phyloP scores from a whole-genome alignment of 257 asterid species.

The Scutellaria barbata region DNA sequence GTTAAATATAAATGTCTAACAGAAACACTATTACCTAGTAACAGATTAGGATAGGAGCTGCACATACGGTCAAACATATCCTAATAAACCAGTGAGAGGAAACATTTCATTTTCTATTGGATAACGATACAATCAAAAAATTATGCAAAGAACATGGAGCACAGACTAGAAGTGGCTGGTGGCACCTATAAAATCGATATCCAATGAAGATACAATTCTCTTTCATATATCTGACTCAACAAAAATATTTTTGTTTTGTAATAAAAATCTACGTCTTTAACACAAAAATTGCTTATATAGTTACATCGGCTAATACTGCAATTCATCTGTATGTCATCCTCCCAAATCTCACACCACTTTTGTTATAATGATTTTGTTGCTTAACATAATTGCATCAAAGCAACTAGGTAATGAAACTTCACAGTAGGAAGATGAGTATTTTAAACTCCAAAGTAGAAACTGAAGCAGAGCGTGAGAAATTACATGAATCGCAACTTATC shows the following conservation, averaged over 20 bases:
- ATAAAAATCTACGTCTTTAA: constrained; percentile 3
- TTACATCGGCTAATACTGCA: background rate
- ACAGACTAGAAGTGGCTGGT: background rate
- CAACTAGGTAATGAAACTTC: background rate
- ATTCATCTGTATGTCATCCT: background rate
- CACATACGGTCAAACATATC: background rate
- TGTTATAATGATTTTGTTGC: constrained; percentile 1
- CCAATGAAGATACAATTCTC: constrained; percentile 17
- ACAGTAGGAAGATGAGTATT: background rate
- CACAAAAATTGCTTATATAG: background rate
- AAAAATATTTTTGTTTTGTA: background rate
- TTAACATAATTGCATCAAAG: constrained; percentile 5
- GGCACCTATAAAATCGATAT: background rate
- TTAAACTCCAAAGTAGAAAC: background rate
- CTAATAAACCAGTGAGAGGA: constrained; percentile 1
- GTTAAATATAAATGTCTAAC: background rate
- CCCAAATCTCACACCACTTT: background rate
- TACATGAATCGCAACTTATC: background rate
- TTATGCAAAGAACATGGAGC: background rate
- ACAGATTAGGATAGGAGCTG: background rate
- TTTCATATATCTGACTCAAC: background rate
- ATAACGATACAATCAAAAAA: constrained; percentile 7
- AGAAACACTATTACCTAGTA: background rate
- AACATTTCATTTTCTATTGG: background rate
- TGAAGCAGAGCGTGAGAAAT: background rate